Percentiles rank a stretch among this genome's conserved stretches.
phyloP scores from a whole-genome alignment of 345 rosid species.

The Linum trigynum region DNA sequence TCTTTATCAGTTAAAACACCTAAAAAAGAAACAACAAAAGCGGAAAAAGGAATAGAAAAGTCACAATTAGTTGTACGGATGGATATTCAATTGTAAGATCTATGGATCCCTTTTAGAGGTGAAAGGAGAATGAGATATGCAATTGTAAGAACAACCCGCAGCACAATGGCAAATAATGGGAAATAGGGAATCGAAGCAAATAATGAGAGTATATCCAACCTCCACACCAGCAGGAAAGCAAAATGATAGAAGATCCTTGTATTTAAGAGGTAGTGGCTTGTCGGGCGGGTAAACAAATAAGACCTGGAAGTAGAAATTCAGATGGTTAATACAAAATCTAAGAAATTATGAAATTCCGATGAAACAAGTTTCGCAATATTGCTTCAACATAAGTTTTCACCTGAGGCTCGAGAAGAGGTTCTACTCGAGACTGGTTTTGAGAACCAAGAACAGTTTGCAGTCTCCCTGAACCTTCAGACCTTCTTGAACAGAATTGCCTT shows the following conservation, averaged over 20 bases:
- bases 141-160: neutral
- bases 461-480: conserved; percentile 53
- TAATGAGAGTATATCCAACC: conserved; percentile 34
- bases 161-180: neutral
- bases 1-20: neutral
- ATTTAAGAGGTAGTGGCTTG: conserved; percentile 65
- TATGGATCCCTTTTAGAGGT: neutral
- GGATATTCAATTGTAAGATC: neutral
- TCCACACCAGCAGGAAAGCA: conserved; percentile 94
- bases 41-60: neutral
- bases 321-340: neutral
- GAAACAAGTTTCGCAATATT: conserved; percentile 3
- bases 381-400: conserved; percentile 22
- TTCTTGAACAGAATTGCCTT: conserved; percentile 46
- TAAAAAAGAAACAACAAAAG: neutral
- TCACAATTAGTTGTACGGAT: neutral
- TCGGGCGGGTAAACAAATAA: conserved; percentile 87
- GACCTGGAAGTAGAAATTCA: conserved; percentile 39
- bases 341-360: conserved; percentile 14
- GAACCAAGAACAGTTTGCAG: conserved; percentile 40
- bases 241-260: conserved; percentile 84
- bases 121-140: neutral
- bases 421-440: conserved; percentile 64
- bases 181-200: neutral
- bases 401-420: conserved; percentile 82